Conservation (phyloP, 1,284 basidiomycete genomes). For the Schizopora paradoxa region DNA sequence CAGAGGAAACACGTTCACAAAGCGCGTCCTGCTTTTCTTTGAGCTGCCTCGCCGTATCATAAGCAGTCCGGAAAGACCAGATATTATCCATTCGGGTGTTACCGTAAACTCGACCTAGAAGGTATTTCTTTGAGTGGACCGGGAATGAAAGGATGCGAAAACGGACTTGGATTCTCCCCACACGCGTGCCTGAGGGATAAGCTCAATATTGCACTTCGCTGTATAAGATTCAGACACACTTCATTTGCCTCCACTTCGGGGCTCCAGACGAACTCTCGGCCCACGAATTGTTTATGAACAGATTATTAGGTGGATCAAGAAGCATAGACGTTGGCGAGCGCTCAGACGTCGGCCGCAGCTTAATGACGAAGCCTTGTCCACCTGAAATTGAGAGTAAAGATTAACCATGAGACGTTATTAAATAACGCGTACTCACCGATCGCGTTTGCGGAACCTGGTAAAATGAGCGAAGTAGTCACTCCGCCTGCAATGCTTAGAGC, state of each 20-base stretch:
- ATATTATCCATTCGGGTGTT: slow-evolving; percentile 40
- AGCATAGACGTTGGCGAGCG: slow-evolving; percentile 57
- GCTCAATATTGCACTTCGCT: slow-evolving; percentile 4
- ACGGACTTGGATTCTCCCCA: slow-evolving; percentile 35
- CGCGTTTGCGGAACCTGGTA: slow-evolving; percentile 44
- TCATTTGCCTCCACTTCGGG: slow-evolving; percentile 55
- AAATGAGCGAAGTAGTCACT: slow-evolving; percentile 40
- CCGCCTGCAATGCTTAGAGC: slow-evolving; percentile 37
- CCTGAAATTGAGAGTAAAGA: slow-evolving; percentile 33
- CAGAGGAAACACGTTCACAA: slow-evolving; percentile 57
- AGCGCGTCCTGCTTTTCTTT: slow-evolving; percentile 72
- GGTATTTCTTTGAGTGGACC: neutral
- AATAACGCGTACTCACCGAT: slow-evolving; percentile 30
- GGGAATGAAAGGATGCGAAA: neutral
- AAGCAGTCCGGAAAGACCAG: slow-evolving; percentile 44
- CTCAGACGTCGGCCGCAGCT: slow-evolving; percentile 54
- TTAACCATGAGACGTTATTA: neutral
- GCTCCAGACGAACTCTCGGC: slow-evolving; percentile 26
- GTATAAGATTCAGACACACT: slow-evolving; percentile 33
- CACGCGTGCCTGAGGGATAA: slow-evolving; percentile 32
- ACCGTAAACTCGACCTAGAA: slow-evolving; percentile 29
- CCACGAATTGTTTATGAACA: slow-evolving; percentile 36
- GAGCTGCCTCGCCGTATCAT: slow-evolving; percentile 69
- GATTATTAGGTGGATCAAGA: slow-evolving; percentile 62
- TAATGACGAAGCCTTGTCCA: slow-evolving; percentile 67